Conservation (phyloP, 2,329 filamentous ascomycete genomes). For the Sporothrix brunneoviolacea region DNA sequence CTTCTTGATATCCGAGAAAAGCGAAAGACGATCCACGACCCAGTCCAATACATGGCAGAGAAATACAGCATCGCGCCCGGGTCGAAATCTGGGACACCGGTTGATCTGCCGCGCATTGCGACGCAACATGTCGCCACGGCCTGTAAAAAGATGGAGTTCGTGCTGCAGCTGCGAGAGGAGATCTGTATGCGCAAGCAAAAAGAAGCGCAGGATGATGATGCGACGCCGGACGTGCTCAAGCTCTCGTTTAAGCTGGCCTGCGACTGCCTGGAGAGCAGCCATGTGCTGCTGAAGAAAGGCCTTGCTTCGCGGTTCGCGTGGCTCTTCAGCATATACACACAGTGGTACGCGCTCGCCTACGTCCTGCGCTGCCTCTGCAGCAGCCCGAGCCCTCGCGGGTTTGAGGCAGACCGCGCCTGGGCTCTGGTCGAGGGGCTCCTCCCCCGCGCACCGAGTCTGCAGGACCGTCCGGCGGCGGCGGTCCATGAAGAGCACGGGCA, state of each 20-base stretch:
- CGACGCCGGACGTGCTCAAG: background rate
- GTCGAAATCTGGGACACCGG: background rate
- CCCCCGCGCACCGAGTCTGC: background rate
- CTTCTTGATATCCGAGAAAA: background rate
- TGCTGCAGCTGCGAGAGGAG: slow-evolving; percentile 5
- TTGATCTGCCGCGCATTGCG: slow-evolving; percentile 1
- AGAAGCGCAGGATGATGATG: no score
- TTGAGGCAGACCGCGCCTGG: background rate
- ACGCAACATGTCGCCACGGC: slow-evolving; percentile 2
- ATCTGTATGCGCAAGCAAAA: no score
- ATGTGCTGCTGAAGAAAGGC: background rate
- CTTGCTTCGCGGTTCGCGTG: background rate
- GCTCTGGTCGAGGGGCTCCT: background rate
- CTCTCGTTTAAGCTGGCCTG: background rate
- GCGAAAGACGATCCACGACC: background rate
- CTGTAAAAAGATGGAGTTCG: slow-evolving; percentile 9
- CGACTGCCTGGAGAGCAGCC: background rate
- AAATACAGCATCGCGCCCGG: no score
- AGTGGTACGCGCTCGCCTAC: slow-evolving; percentile 8
- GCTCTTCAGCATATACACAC: slow-evolving; percentile 8
- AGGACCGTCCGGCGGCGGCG: no score
- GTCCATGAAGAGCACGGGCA: background rate
- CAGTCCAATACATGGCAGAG: background rate
- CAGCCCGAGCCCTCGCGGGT: background rate
- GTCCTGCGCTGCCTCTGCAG: slow-evolving; percentile 5